These are phyloP conservation scores for Annulohypoxylon moriforme DNA, from an alignment of 495 filamentous ascomycete species.

Conservation along the genomic window DNA sequence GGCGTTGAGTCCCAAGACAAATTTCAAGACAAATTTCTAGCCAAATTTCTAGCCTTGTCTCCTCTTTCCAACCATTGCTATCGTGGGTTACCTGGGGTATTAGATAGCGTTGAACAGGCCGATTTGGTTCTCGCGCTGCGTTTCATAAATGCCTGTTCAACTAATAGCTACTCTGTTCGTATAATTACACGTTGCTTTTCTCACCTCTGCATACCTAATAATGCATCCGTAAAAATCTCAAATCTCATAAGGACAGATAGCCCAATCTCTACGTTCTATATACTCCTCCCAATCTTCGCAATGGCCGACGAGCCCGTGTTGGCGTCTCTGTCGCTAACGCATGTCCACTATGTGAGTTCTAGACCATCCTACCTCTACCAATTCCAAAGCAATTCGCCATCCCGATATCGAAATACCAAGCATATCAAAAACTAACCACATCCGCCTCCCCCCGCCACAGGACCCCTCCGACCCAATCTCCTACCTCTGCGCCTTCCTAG, in stretches of 20 bases:
- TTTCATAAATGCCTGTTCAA: not conserved
- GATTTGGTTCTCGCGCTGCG: not conserved
- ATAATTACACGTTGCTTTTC: not conserved
- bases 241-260: not conserved
- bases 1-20: conserved; percentile 1
- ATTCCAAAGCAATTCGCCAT: conserved; percentile 12
- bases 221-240: conserved; percentile 23
- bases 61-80: conserved; percentile 16
- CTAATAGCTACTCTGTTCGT: not conserved
- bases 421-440: conserved; percentile 14
- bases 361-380: not conserved
- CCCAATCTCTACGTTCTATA: not conserved
- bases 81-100: conserved; percentile 12
- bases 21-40: not conserved
- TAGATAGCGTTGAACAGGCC: conserved; percentile 8
- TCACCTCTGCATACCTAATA: not conserved
- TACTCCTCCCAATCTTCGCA: not conserved
- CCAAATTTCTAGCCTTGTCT: conserved; percentile 11
- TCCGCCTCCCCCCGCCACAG: conserved; percentile 57
- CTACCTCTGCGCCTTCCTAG: conserved; percentile 89
- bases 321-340: conserved; percentile 91
- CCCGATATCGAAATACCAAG: not conserved
- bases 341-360: conserved; percentile 86
- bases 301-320: conserved; percentile 74
- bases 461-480: conserved; percentile 88